Conservation (phyloP, 306 rosid species). For the Sphenostylis stenocarpa region DNA sequence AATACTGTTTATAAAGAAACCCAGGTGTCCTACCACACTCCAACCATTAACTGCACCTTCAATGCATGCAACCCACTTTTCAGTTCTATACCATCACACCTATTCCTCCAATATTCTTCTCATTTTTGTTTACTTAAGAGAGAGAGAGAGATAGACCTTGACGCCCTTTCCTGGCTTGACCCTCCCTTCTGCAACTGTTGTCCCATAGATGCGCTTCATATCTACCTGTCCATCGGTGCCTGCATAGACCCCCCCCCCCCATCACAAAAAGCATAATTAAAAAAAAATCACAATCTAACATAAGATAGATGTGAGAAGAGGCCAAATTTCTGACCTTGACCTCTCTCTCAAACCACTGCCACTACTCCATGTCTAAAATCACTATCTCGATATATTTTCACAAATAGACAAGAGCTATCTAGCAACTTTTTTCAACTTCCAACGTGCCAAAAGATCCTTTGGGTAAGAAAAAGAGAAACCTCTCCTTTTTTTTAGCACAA, state of each 20-base stretch:
- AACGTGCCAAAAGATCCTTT: conserved; percentile 24
- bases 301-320: neutral
- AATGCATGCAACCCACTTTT: conserved; percentile 60
- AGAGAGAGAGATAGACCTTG: conserved; percentile 60
- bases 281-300: neutral
- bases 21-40: conserved; percentile 48
- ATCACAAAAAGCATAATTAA: neutral
- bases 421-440: conserved; percentile 2
- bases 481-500: conserved; percentile 12
- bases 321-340: conserved; percentile 29
- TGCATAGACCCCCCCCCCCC: conserved; percentile 19
- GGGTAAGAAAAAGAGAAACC: neutral
- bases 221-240: conserved; percentile 99
- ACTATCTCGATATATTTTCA: conserved; percentile 26
- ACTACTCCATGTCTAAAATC: neutral
- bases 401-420: conserved; percentile 4
- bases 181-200: conserved; percentile 99
- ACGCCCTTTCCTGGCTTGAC: conserved; percentile 98
- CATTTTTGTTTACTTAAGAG: neutral
- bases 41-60: conserved; percentile 43
- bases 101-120: neutral
- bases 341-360: conserved; percentile 13
- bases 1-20: conserved; percentile 37
- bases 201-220: conserved; percentile 99
- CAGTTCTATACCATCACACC: conserved; percentile 1